A percentile compares a stretch with the other conserved stretches of the same genome.
Evolutionary conservation across 2,329 filamentous ascomycete genomes (phyloP).

Genomic region (Conoideocrella luteorostrata): DNA sequence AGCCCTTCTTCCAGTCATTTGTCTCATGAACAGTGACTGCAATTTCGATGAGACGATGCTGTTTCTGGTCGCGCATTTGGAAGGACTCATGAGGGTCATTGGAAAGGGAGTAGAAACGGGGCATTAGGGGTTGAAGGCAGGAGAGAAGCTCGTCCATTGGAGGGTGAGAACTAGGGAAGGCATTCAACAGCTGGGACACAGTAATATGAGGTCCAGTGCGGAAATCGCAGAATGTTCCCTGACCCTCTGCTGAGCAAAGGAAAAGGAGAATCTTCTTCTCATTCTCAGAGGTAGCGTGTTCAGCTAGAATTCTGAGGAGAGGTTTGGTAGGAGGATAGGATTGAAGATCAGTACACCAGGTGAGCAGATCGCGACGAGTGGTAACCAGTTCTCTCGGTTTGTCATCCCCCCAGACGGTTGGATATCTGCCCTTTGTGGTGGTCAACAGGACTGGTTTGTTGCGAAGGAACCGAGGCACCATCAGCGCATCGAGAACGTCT

Average conservation of each 20-base stretch:
- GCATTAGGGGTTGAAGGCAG: constrained; percentile 83
- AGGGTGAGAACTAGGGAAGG: constrained; percentile 87
- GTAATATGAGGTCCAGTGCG: constrained; percentile 84
- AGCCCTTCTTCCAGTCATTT: constrained; percentile 66
- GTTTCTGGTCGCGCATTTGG: constrained; percentile 59
- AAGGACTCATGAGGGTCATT: constrained; percentile 84
- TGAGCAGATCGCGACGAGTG: constrained; percentile 84
- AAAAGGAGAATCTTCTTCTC: constrained; percentile 87
- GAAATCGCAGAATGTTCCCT: constrained; percentile 89
- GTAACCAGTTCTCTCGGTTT: constrained; percentile 78
- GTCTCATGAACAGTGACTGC: constrained; percentile 94
- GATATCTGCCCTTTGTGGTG: constrained; percentile 81
- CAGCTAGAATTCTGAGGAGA: constrained; percentile 76
- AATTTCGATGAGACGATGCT: constrained; percentile 81
- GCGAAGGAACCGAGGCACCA: constrained; percentile 73
- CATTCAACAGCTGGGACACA: constrained; percentile 76
- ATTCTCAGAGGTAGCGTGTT: constrained; percentile 70
- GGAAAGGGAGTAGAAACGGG: constrained; percentile 95
- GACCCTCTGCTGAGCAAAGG: constrained; percentile 82
- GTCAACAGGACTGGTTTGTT: constrained; percentile 76
- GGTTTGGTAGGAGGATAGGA: constrained; percentile 87
- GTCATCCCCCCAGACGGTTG: constrained; percentile 96
- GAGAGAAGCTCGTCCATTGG: constrained; percentile 77
- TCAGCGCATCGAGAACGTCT: constrained; percentile 73
- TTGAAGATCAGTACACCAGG: constrained; percentile 92